phyloP scores from a whole-genome alignment of 345 rosid genomes.

The Gossypium ekmanianum region DNA sequence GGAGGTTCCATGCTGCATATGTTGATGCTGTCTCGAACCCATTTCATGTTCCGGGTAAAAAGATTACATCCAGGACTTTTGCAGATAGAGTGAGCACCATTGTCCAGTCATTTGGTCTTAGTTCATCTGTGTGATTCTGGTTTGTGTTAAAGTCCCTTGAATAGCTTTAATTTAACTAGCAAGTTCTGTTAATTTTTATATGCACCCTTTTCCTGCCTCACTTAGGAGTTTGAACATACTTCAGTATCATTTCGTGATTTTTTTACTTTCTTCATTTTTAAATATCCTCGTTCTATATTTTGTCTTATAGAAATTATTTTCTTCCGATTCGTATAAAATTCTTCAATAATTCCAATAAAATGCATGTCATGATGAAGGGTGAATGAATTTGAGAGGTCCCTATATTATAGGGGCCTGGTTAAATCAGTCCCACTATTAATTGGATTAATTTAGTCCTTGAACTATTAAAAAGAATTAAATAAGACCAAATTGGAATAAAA shows the following conservation, averaged over 20 bases:
- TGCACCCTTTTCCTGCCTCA: neutral
- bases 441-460: too few relatives aligned
- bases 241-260: conserved; percentile 1
- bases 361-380: neutral
- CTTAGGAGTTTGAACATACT: conserved; percentile 4
- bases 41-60: conserved; percentile 91
- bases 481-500: too few relatives aligned
- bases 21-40: conserved; percentile 96
- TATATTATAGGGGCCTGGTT: too few relatives aligned
- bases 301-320: too few relatives aligned
- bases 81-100: conserved; percentile 79
- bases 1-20: conserved; percentile 92
- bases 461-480: too few relatives aligned
- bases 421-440: too few relatives aligned
- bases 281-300: neutral
- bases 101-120: conserved; percentile 75
- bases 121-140: conserved; percentile 40
- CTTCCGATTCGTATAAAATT: too few relatives aligned
- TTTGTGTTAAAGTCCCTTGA: conserved; percentile 12
- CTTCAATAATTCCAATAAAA: neutral
- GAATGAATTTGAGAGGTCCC: too few relatives aligned
- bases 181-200: neutral
- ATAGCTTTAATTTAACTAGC: neutral
- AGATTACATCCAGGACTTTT: conserved; percentile 80
- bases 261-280: neutral